phyloP scores from a whole-genome alignment of 306 rosid species.

The Hylodesmum podocarpum region DNA sequence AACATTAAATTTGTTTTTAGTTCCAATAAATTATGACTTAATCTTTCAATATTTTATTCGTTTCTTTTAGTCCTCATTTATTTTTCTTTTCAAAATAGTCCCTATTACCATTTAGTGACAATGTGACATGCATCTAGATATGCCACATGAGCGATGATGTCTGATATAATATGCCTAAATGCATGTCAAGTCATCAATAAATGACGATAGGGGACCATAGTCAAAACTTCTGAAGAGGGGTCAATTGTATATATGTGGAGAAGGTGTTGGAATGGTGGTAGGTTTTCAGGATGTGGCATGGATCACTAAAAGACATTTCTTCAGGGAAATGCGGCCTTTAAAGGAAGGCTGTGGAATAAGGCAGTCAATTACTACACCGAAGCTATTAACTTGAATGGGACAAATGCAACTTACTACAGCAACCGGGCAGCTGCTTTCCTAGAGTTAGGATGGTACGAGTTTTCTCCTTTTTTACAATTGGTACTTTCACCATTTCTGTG shows the following conservation, averaged over 20 bases:
- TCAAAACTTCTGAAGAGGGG: not conserved
- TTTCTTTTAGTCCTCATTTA: too few relatives aligned
- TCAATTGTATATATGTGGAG: not conserved
- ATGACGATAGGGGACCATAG: too few relatives aligned
- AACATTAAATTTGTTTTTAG: too few relatives aligned
- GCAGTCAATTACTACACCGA: constrained; percentile 73
- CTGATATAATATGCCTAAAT: too few relatives aligned
- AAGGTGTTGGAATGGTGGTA: not conserved
- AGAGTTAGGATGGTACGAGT: constrained; percentile 75
- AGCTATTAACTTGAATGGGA: constrained; percentile 68
- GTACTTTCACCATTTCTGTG: constrained; percentile 12
- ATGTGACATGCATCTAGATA: too few relatives aligned
- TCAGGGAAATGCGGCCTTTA: constrained; percentile 90
- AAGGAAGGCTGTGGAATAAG: constrained; percentile 72
- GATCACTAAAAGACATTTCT: constrained; percentile 16
- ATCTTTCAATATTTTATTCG: too few relatives aligned
- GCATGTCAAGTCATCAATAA: too few relatives aligned
- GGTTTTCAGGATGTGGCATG: not conserved
- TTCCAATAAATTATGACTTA: too few relatives aligned
- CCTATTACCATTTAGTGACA: too few relatives aligned
- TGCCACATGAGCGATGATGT: too few relatives aligned
- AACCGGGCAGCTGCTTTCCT: constrained; percentile 92
- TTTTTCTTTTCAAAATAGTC: too few relatives aligned
- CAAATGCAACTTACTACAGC: constrained; percentile 64
- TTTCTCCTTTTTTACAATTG: constrained; percentile 11